These are phyloP conservation scores for Penicillium sp. DNA, from an alignment of 2,329 filamentous ascomycete genomes.

Conservation along the genomic window DNA sequence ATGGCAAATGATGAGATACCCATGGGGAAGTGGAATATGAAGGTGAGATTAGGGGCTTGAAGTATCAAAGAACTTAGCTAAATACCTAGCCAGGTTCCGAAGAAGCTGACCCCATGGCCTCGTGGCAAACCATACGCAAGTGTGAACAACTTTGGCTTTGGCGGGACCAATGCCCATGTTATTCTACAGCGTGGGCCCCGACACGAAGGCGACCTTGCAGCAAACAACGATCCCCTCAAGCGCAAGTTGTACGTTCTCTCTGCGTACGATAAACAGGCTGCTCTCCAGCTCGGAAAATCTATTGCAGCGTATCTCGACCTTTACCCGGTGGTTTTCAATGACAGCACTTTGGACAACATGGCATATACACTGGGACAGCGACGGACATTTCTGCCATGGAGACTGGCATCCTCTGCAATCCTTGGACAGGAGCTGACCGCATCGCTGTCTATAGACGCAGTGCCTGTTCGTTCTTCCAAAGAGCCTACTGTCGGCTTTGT, in stretches of 20 bases:
- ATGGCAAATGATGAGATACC: conserved; percentile 25
- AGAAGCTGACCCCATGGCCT: conserved; percentile 28
- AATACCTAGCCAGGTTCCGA: conserved; percentile 13
- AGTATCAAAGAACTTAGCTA: background rate
- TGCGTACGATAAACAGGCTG: conserved; percentile 19
- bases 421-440: conserved; percentile 13
- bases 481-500: conserved; percentile 32
- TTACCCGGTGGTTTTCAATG: conserved; percentile 16
- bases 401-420: conserved; percentile 17
- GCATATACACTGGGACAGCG: conserved; percentile 25
- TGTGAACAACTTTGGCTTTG: conserved; percentile 39
- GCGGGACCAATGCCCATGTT: conserved; percentile 35
- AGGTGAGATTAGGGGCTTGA: conserved; percentile 9
- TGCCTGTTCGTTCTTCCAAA: conserved; percentile 16
- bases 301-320: conserved; percentile 18
- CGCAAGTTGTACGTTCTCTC: conserved; percentile 19
- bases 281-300: conserved; percentile 11
- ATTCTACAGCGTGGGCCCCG: conserved; percentile 27
- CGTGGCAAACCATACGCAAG: conserved; percentile 22
- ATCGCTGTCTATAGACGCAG: conserved; percentile 8
- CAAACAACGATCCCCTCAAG: conserved; percentile 12
- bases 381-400: conserved; percentile 22
- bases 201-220: conserved; percentile 15
- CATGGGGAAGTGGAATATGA: conserved; percentile 27
- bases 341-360: conserved; percentile 19